These are phyloP conservation scores for Paracoccidioides brasiliensis DNA, from an alignment of 2,329 filamentous ascomycete species.

Conservation along the genomic window DNA sequence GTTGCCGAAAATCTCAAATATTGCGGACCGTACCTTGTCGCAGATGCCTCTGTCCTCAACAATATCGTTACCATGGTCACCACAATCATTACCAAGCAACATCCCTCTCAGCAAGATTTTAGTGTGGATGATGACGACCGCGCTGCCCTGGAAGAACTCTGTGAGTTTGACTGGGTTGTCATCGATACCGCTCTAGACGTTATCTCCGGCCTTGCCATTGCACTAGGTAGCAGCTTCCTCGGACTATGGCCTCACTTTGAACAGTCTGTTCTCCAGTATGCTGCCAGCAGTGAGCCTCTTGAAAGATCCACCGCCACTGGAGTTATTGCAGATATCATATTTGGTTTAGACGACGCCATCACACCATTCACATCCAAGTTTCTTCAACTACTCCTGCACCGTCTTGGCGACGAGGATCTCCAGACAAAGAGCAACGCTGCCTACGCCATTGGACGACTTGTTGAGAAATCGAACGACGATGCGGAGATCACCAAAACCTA, in stretches of 20 bases:
- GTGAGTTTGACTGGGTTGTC: conserved; percentile 95
- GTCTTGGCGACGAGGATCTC: conserved; percentile 74
- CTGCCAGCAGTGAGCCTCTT: conserved; percentile 69
- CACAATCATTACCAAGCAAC: conserved; percentile 73
- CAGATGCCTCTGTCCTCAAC: conserved; percentile 58
- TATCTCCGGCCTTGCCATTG: conserved; percentile 67
- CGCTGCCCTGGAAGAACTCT: conserved; percentile 62
- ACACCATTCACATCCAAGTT: conserved; percentile 67
- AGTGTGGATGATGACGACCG: conserved; percentile 66
- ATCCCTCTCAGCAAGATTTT: conserved; percentile 85
- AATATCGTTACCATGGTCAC: conserved; percentile 63
- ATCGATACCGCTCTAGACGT: conserved; percentile 91
- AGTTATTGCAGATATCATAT: conserved; percentile 80
- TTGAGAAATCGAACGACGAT: conserved; percentile 64
- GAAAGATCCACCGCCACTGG: conserved; percentile 86
- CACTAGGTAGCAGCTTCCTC: conserved; percentile 66
- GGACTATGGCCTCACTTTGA: conserved; percentile 95
- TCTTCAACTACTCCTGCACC: conserved; percentile 69
- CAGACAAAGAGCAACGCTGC: conserved; percentile 93
- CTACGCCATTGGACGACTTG: conserved; percentile 75
- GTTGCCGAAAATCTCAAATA: conserved; percentile 80
- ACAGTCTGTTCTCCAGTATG: conserved; percentile 78
- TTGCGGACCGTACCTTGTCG: conserved; percentile 74
- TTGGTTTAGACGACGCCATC: conserved; percentile 68
- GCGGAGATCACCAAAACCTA: conserved; percentile 63